Percentiles rank a stretch among this genome's conserved stretches.
phyloP scores from a whole-genome alignment of 331 rosid species.

The Rhamnella rubrinervis region DNA sequence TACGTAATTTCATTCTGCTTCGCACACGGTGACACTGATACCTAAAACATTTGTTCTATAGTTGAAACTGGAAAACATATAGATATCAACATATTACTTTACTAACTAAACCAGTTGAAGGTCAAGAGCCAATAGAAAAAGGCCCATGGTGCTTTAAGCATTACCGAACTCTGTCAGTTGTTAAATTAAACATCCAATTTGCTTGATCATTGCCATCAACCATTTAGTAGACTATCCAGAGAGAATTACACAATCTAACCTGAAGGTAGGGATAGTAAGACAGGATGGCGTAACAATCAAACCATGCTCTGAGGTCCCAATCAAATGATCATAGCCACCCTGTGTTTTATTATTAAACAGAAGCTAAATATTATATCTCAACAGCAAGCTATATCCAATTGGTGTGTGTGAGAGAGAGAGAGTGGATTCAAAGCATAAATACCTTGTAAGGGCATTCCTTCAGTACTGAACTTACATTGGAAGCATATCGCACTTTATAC shows the following conservation, averaged over 20 bases:
- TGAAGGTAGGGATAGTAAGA: slow-evolving; percentile 71
- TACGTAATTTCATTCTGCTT: not conserved
- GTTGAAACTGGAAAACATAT: too few relatives aligned
- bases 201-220: too few relatives aligned
- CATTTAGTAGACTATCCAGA: not conserved
- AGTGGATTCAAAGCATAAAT: slow-evolving; percentile 10
- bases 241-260: slow-evolving; percentile 40
- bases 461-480: slow-evolving; percentile 62
- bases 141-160: too few relatives aligned
- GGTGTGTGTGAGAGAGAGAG: not conserved
- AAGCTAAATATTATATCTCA: slow-evolving; percentile 4
- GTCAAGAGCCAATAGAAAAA: too few relatives aligned
- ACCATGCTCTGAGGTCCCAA: slow-evolving; percentile 97
- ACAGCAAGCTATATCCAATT: not conserved
- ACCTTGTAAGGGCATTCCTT: slow-evolving; percentile 72
- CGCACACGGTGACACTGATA: too few relatives aligned
- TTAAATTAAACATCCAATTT: too few relatives aligned
- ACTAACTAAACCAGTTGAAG: too few relatives aligned
- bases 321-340: slow-evolving; percentile 90
- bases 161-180: too few relatives aligned
- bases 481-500: slow-evolving; percentile 90
- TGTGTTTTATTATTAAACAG: slow-evolving; percentile 29
- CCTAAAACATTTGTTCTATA: too few relatives aligned
- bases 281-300: slow-evolving; percentile 61
- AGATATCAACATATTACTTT: too few relatives aligned